Conservation (phyloP, 495 filamentous ascomycete species). For the Aspergillus carlsbadensis region DNA sequence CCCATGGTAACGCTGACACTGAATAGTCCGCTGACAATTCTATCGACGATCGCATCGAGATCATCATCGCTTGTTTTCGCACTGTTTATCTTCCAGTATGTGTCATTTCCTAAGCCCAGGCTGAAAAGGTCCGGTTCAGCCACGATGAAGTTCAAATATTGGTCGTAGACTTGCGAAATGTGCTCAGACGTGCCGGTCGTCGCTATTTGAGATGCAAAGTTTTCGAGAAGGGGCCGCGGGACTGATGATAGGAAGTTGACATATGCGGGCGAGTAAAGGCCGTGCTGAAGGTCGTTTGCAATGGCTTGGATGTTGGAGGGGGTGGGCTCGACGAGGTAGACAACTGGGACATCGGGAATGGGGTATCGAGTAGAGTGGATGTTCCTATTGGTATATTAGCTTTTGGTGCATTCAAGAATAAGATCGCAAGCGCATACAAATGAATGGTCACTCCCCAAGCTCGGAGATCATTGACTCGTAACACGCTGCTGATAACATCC, state of each 20-base stretch:
- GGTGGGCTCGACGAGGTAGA: constrained; percentile 93
- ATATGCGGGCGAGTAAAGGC: constrained; percentile 90
- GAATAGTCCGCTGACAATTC: constrained; percentile 90
- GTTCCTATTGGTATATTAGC: constrained; percentile 50
- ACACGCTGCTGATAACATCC: constrained; percentile 86
- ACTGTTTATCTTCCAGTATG: constrained; percentile 95
- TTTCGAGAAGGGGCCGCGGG: constrained; percentile 87
- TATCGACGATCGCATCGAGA: constrained; percentile 80
- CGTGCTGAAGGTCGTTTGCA: constrained; percentile 80
- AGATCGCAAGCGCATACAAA: constrained; percentile 52
- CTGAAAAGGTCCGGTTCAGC: constrained; percentile 95
- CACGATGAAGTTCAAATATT: constrained; percentile 97
- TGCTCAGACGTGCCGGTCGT: constrained; percentile 78
- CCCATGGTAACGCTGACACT: constrained; percentile 98
- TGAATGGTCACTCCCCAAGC: constrained; percentile 97
- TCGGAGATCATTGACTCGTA: constrained; percentile 88
- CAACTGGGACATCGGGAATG: constrained; percentile 94
- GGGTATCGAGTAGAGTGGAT: constrained; percentile 80
- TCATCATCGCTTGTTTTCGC: constrained; percentile 86
- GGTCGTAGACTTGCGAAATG: constrained; percentile 91
- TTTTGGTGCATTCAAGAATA: neutral
- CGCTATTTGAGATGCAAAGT: constrained; percentile 88
- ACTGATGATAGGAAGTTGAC: constrained; percentile 97
- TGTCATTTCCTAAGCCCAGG: constrained; percentile 81
- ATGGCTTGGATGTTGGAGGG: constrained; percentile 76